phyloP scores from a whole-genome alignment of 129 eudicot species.

The Flaveria ramosissima region DNA sequence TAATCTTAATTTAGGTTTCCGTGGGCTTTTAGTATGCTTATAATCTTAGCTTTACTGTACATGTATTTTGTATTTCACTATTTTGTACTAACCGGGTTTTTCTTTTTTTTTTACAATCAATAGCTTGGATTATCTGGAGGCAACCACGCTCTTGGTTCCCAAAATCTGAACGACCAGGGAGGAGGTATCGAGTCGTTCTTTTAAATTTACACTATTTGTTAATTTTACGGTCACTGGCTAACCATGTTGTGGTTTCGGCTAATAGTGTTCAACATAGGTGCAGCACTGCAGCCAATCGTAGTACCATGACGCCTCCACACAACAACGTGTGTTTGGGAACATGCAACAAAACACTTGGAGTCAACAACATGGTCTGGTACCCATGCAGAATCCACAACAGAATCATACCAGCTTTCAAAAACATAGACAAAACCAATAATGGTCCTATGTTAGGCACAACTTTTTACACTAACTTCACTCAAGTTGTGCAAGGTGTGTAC shows the following conservation, averaged over 20 bases:
- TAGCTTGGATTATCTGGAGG: constrained; percentile 75
- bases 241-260: neutral
- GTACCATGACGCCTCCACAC: constrained; percentile 70
- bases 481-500: neutral
- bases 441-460: constrained; percentile 18
- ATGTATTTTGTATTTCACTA: neutral
- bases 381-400: constrained; percentile 60
- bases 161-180: constrained; percentile 71
- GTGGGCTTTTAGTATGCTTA: neutral
- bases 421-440: constrained; percentile 73
- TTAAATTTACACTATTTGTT: neutral
- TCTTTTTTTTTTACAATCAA: neutral
- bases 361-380: constrained; percentile 58
- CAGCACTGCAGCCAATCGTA: constrained; percentile 40
- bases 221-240: constrained; percentile 9
- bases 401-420: constrained; percentile 76
- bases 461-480: neutral
- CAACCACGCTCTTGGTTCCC: constrained; percentile 68
- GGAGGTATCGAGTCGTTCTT: constrained; percentile 17
- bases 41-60: neutral
- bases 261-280: constrained; percentile 80
- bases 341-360: constrained; percentile 64
- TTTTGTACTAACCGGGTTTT: neutral
- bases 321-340: constrained; percentile 70
- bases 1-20: neutral